Conservation (phyloP, 2,329 filamentous ascomycete genomes). For the Calonectria pauciramosa region DNA sequence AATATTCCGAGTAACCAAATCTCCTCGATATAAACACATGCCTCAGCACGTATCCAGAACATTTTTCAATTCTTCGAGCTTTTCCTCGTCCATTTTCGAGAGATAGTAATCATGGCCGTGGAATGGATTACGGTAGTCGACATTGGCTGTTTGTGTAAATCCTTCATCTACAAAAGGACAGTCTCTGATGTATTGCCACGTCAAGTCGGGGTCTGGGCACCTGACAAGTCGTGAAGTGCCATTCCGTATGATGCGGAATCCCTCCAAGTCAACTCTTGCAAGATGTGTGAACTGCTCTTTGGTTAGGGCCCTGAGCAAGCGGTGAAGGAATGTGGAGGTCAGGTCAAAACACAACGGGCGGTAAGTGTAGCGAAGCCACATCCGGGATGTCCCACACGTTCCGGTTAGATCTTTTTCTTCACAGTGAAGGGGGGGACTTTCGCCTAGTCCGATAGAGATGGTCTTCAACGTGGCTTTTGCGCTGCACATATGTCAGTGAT, state of each 20-base stretch:
- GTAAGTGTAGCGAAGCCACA: not conserved
- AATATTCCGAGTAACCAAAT: too few species aligned
- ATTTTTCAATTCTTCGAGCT: not conserved
- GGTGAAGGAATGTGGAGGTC: not conserved
- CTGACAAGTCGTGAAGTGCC: not conserved
- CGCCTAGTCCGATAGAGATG: not conserved
- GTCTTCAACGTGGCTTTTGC: not conserved
- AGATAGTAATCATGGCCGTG: not conserved
- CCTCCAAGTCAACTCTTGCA: not conserved
- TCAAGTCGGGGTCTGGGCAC: not conserved
- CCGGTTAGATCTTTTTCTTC: not conserved
- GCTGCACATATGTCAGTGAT: not conserved
- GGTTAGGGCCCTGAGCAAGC: not conserved
- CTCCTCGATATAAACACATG: too few species aligned
- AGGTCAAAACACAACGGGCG: conserved; percentile 4
- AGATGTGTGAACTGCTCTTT: conserved; percentile 2
- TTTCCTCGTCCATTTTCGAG: not conserved
- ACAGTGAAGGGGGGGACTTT: not conserved
- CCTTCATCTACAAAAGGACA: conserved; percentile 1
- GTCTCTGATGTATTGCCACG: not conserved
- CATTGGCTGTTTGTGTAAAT: not conserved
- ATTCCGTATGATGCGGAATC: not conserved
- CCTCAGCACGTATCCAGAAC: not conserved
- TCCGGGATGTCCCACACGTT: not conserved
- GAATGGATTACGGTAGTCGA: not conserved